phyloP scores from a whole-genome alignment of 768 basidiomycete species.

The Cystofilobasidium bisporidii region DNA sequence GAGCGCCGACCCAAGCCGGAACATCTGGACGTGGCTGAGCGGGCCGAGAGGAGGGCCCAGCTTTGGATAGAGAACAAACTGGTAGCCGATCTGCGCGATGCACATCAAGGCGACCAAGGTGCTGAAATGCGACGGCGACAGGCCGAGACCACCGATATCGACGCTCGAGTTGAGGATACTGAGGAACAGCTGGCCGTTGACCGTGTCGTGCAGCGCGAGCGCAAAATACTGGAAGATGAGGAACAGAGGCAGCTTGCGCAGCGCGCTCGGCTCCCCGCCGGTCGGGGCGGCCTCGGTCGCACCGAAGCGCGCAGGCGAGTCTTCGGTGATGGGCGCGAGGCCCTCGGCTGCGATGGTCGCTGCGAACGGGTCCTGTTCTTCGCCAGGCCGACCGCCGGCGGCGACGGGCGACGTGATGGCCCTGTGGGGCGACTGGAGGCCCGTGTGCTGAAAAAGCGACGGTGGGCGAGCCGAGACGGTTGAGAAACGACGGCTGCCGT shows the following conservation, averaged over 20 bases:
- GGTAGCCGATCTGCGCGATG: slow-evolving; percentile 66
- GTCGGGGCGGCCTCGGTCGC: neutral
- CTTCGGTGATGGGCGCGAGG: slow-evolving; percentile 26
- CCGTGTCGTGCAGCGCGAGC: slow-evolving; percentile 16
- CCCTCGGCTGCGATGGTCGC: slow-evolving; percentile 30
- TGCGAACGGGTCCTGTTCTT: slow-evolving; percentile 33
- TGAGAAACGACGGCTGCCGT: slow-evolving; percentile 6
- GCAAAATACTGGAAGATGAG: slow-evolving; percentile 56
- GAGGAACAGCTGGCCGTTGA: slow-evolving; percentile 21
- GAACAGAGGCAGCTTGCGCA: slow-evolving; percentile 65
- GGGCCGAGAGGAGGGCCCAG: slow-evolving; percentile 41
- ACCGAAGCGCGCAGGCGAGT: neutral
- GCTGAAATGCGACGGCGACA: slow-evolving; percentile 85
- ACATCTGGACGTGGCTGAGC: slow-evolving; percentile 41
- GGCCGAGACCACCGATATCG: slow-evolving; percentile 73
- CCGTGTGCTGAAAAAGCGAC: slow-evolving; percentile 70
- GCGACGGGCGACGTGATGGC: neutral
- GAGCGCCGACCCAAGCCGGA: slow-evolving; percentile 49
- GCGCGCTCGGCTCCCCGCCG: slow-evolving; percentile 54
- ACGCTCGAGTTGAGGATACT: slow-evolving; percentile 41
- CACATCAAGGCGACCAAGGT: slow-evolving; percentile 82
- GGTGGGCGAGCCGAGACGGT: slow-evolving; percentile 15
- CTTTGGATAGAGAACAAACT: slow-evolving; percentile 43
- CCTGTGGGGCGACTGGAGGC: slow-evolving; percentile 60
- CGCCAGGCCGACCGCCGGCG: slow-evolving; percentile 21